phyloP scores from a whole-genome alignment of 257 asterid species.

The Scutellaria baicalensis region DNA sequence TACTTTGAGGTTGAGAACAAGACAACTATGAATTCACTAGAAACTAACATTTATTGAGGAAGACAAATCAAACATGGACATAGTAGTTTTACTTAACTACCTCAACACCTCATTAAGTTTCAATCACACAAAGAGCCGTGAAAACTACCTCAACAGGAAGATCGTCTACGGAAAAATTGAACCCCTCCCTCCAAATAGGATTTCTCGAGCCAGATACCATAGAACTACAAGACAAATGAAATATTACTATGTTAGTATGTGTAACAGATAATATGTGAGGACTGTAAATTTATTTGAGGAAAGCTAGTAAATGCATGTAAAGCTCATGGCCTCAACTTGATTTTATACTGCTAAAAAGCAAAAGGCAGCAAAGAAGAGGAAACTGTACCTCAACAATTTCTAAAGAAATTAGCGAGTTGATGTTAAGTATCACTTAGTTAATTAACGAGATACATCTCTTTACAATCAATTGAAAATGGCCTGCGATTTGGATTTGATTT shows the following conservation, averaged over 20 bases:
- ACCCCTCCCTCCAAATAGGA: slow-evolving; percentile 97
- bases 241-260: neutral
- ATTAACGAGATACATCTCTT: neutral
- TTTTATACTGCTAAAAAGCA: neutral
- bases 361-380: neutral
- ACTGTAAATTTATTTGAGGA: neutral
- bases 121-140: slow-evolving; percentile 12
- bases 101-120: neutral
- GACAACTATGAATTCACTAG: neutral
- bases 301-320: neutral
- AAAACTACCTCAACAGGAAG: slow-evolving; percentile 77
- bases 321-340: neutral
- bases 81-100: neutral
- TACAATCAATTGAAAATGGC: neutral
- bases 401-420: neutral
- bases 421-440: neutral
- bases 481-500: neutral
- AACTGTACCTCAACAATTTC: neutral
- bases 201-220: slow-evolving; percentile 97
- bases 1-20: neutral
- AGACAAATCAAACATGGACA: neutral
- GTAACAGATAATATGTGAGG: neutral
- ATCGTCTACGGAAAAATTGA: slow-evolving; percentile 74
- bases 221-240: slow-evolving; percentile 52
- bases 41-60: neutral